Conservation (phyloP, 179 eudicot species). For the Sideroxylon spinosum region DNA sequence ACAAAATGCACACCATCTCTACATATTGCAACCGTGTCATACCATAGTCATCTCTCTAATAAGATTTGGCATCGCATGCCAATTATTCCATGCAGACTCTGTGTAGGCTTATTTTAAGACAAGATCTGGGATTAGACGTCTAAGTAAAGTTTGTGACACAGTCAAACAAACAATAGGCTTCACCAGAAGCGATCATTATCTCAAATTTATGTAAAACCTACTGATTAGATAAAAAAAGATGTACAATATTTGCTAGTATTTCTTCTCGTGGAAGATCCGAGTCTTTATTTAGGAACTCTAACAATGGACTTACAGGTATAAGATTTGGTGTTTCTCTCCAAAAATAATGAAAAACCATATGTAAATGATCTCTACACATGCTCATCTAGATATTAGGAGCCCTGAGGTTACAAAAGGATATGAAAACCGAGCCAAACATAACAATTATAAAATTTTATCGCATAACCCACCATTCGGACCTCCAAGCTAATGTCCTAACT, state of each 20-base stretch:
- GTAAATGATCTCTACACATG: no score
- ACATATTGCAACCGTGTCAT: background rate
- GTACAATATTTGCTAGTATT: background rate
- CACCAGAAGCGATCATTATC: background rate
- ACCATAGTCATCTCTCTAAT: background rate
- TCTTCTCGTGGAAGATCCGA: no score
- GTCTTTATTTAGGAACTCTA: no score
- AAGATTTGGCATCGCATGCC: background rate
- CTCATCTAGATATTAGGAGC: no score
- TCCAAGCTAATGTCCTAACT: no score
- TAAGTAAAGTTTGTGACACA: background rate
- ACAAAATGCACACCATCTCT: background rate
- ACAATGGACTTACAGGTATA: no score
- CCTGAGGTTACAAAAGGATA: no score
- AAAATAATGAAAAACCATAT: no score
- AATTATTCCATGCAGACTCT: background rate
- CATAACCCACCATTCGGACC: no score
- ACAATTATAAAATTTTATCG: no score
- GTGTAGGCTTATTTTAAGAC: background rate
- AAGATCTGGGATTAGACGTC: conserved; percentile 4
- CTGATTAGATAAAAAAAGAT: background rate
- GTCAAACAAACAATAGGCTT: background rate
- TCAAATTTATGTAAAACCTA: background rate
- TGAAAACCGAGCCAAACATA: no score
- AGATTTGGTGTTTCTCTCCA: no score